Evolutionary conservation across 805 yeast genomes (phyloP), one percentile per base, ranked within the genome.

Genomic region (Saitoella complicata): DNA sequence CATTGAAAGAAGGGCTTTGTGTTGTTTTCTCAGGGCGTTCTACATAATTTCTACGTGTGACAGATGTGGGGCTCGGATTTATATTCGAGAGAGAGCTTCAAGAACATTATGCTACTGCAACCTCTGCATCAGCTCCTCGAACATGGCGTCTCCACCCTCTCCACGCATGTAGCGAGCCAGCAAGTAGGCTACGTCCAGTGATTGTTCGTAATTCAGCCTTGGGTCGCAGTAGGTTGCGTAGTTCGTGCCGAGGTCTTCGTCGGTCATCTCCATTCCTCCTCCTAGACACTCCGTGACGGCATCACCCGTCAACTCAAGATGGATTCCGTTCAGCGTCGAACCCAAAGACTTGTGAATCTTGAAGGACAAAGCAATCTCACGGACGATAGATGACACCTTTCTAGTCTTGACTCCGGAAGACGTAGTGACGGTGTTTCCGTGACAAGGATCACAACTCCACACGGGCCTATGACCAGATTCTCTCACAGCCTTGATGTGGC

Each of bases 381-480:
- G 46, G 49, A 66, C 58, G 38, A 65, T 66, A 39, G 66, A 70
- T 45, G 64, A 68, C 43, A 65, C 62, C 49, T 65, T 64, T 38
- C 70, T 53, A 6, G 70, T 65, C 54, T 65, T 65, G 40, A 65
- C 57, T 39, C 62, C 61, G 12, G 65, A 54, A 1, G 65, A 63
- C 3, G 67, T 59, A 4, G 60, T 55, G 49, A 65, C 62, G 34
- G 70, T 65, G 51, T 65, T 65, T 4, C 70, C 70, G 40, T 65
- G 70, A 55, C 70, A 66, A 1, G 70, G 70, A 46, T 65, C 70
- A 11, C 63, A 62, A 46, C 66, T 61, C 70, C 70, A 65, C 13
- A 66, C 70, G 4, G 62, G 66, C 46, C 55, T 56, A 53, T 65
- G 70, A 6, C 59, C 59, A 1, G 68, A 56, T 29, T 49, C 43